Base-by-base conservation (phyloP, 1,284 basidiomycete genomes). In the Melampsora larici-populina region DNA sequence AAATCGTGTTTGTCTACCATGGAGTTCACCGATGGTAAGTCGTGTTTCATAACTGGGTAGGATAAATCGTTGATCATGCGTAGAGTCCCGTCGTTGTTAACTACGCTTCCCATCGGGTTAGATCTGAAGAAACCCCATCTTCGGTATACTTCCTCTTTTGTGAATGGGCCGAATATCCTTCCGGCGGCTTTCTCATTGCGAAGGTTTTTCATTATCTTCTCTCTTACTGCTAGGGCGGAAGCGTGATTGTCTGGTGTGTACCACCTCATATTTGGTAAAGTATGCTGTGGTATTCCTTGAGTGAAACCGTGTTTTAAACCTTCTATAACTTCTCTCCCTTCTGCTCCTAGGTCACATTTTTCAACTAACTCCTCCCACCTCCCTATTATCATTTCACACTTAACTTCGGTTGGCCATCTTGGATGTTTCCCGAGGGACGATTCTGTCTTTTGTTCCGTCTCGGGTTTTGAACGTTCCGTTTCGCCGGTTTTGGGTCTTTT, bases 201-300 rank as follows among this genome's bases (percentile, higher is more conserved):
- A 3, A 36, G 8, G 33, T 36, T 36, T 36, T 3, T 8, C 33
- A 36, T 36, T 36, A 36, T 36, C 33, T 36, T 8, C 3, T 36
- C 33, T 36, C 8, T 36, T 36, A 36, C 33, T 8, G 33, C 33
- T 4, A 36, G 33, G 8, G 33, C 33, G 3, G 33, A 36, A 8
- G 33, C 33, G 33, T 36, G 33, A 36, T 36, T 36, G 8, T 36
- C 33, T 8, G 33, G 33, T 8, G 33, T 36, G 8, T 36, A 36
- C 33, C 33, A 36, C 8, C 33, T 36, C 33, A 36, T 3, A 8
- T 49, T 24, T 33, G 29, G 17, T 13, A 68, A 3, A 7, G 5
- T n/a, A 33, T 68, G 66, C 9, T 68, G 33, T 6, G 66, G 66
- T 1, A 68, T 68, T 29, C 66, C 66, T 68, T 68, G 66, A 17